Evolutionary conservation across 1,284 basidiomycete genomes (phyloP).

Genomic region (Ceratobasidium theobromae): DNA sequence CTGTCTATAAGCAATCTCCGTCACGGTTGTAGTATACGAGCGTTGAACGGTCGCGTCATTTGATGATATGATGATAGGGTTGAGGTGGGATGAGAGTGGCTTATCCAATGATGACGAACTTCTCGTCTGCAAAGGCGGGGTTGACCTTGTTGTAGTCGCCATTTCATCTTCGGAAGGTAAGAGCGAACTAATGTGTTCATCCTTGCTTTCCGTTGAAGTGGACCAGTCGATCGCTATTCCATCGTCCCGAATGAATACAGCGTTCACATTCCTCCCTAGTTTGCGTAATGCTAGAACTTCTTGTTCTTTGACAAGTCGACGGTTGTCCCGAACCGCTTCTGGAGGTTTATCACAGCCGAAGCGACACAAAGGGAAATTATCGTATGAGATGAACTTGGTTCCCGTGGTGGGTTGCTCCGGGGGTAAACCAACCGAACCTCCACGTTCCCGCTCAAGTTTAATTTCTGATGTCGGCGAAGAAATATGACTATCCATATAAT

Average conservation of each 20-base stretch:
- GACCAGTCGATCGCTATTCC: constrained; percentile 28
- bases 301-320: neutral
- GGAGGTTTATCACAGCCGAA: constrained; percentile 1
- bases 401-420: neutral
- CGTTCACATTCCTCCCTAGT: neutral
- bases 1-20: neutral
- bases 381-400: constrained; percentile 19
- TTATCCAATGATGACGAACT: neutral
- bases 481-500: too few relatives aligned
- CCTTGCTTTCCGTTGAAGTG: neutral
- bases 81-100: neutral
- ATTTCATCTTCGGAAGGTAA: too few relatives aligned
- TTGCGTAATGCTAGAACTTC: neutral
- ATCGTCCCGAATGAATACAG: constrained; percentile 20
- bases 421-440: neutral
- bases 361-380: constrained; percentile 1
- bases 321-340: neutral
- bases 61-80: neutral
- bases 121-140: too few relatives aligned
- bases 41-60: neutral
- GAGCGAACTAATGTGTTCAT: neutral
- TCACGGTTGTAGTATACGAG: neutral
- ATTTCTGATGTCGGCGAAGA: neutral
- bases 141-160: too few relatives aligned
- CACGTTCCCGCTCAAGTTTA: neutral